A percentile compares a stretch with the other conserved stretches of the same genome.
Evolutionary conservation across 495 filamentous ascomycete genomes (phyloP).

Genomic region (Podospora comata): DNA sequence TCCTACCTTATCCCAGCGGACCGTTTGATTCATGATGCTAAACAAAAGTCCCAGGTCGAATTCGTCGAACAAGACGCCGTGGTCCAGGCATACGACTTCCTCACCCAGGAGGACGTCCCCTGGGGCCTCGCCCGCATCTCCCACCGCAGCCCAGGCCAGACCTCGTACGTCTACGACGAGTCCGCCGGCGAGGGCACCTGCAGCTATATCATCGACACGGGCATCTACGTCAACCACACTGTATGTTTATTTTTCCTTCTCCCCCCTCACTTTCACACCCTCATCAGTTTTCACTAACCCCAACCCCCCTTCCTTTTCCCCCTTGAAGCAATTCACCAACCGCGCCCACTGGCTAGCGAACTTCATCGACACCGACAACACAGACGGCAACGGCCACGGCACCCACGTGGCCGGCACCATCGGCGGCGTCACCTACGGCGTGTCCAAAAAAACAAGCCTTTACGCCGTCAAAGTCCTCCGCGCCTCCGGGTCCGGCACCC

Average conservation of each 20-base stretch:
- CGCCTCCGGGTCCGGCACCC: slow-evolving; percentile 41
- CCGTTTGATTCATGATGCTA: not conserved
- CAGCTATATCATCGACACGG: slow-evolving; percentile 59
- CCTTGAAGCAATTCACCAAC: slow-evolving; percentile 48
- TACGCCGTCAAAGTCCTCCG: slow-evolving; percentile 67
- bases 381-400: slow-evolving; percentile 49
- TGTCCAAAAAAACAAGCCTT: slow-evolving; percentile 61
- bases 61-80: slow-evolving; percentile 51
- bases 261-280: slow-evolving; percentile 7
- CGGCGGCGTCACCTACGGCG: slow-evolving; percentile 57
- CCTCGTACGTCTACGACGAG: slow-evolving; percentile 57
- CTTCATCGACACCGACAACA: slow-evolving; percentile 32
- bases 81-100: slow-evolving; percentile 37
- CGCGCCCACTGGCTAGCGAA: slow-evolving; percentile 49
- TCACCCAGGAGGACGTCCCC: slow-evolving; percentile 50
- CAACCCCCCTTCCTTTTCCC: not conserved
- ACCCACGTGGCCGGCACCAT: slow-evolving; percentile 67
- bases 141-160: slow-evolving; percentile 45
- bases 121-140: slow-evolving; percentile 63
- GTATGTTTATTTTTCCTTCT: slow-evolving; percentile 29
- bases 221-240: slow-evolving; percentile 53
- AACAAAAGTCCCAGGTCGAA: slow-evolving; percentile 39
- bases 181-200: slow-evolving; percentile 55
- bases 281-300: not conserved
- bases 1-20: not conserved